Evolutionary conservation across 1,284 basidiomycete species (phyloP), one percentile per base, ranked within the genome.

Genomic region (Microbotryomycetes sp.): DNA sequence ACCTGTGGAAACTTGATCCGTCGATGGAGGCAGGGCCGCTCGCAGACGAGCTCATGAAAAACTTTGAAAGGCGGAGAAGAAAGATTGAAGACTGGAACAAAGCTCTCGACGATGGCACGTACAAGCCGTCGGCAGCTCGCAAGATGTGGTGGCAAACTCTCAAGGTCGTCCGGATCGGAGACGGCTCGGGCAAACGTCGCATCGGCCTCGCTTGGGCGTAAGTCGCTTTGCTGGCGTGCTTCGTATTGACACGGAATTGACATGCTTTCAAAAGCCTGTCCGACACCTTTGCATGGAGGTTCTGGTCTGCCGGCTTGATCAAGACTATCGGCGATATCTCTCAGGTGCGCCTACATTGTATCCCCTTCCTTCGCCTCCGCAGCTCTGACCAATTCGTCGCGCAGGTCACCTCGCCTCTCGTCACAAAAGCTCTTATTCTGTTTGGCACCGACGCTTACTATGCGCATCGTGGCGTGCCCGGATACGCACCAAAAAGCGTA

Each of bases 401-500:
- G 2, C 83, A 85, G 61, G 56, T 89, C n/a, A 85, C 83, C 15
- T 85, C 83, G 69, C 88, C 87, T 3, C 79, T 91, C 3, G 73
- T 92, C n/a, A 83, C 91, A 60, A 87, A 87, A 75, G 83, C 83
- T 13, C 81, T 93, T 72, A 89, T 93, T 73, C 81, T 79, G 41
- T 93, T 91, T 74, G 83, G 83, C 1, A 80, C 82, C 0, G 72
- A 82, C 16, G 88, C 87, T 0, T 87, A 87, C 68, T 61, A 67
- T 16, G 82, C 81, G 0, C 82, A 63, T 27, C 75, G 78, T 57
- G 35, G 83, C 68, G 75, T 76, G 5, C 67, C 75, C 0, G 82
- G 83, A 4, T 72, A 65, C 82, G 50, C 73, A 0, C 72, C 79
- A 0, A 88, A 88, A 4, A 73, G 79, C 2, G 78, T 88, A 31